Conservation (phyloP, 176 grass and related monocot genomes). For the Lolium multiflorum region DNA sequence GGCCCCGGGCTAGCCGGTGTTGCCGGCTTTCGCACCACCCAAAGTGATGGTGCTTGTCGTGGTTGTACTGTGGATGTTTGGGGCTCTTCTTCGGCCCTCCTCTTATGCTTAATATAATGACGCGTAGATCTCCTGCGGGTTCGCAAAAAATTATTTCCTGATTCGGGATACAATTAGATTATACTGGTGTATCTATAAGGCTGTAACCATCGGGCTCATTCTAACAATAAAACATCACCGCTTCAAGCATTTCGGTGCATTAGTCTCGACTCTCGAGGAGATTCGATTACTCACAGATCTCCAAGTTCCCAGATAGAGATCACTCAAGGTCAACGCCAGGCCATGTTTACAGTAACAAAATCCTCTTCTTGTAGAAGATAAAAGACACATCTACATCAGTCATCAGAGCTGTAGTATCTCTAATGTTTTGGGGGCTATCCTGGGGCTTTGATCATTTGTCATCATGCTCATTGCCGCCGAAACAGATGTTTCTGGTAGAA, state of each 20-base stretch:
- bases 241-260: background rate
- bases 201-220: no score
- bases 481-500: background rate
- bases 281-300: conserved; percentile 17
- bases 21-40: no score
- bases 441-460: conserved; percentile 19
- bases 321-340: background rate
- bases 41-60: no score
- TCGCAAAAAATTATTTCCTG: conserved; percentile 39
- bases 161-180: background rate
- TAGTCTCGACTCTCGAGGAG: conserved; percentile 23
- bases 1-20: no score
- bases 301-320: conserved; percentile 4
- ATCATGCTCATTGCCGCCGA: background rate
- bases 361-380: background rate
- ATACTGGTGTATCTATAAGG: background rate
- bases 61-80: no score
- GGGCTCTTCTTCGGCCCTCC: no score
- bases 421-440: no score
- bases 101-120: no score
- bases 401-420: background rate
- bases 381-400: background rate
- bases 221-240: background rate
- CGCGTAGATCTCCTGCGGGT: no score
- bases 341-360: conserved; percentile 24